A percentile compares a stretch with the other conserved stretches of the same genome.
These are phyloP conservation scores for Sarcomyxa edulis DNA, from an alignment of 768 basidiomycete genomes.

Conservation along the genomic window DNA sequence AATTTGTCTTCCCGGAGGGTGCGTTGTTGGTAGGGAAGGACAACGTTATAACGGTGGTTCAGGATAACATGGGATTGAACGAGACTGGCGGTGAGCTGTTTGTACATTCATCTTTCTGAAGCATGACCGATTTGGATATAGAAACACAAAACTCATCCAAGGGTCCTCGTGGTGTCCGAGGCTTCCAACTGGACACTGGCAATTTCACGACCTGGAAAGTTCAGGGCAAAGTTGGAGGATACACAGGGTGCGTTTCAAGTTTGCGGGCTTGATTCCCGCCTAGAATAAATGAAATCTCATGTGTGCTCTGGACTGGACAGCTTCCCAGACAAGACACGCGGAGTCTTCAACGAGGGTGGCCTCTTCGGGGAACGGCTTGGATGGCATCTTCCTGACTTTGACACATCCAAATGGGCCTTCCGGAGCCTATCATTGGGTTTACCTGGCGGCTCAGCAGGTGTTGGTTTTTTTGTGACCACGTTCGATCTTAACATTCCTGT, in stretches of 20 bases:
- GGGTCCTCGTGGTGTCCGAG: conserved; percentile 73
- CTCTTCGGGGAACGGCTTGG: conserved; percentile 62
- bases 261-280: neutral
- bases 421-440: conserved; percentile 57
- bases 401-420: conserved; percentile 52
- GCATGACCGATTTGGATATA: conserved; percentile 9
- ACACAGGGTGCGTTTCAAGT: conserved; percentile 41
- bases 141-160: conserved; percentile 51
- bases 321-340: conserved; percentile 68
- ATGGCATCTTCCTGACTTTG: conserved; percentile 73
- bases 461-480: conserved; percentile 79
- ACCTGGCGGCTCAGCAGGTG: conserved; percentile 52
- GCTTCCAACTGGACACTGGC: conserved; percentile 64
- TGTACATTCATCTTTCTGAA: neutral
- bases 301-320: conserved; percentile 27
- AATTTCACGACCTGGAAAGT: conserved; percentile 63
- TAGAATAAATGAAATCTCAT: neutral
- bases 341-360: conserved; percentile 70
- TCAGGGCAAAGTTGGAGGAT: conserved; percentile 74
- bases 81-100: conserved; percentile 46
- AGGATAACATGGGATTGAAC: conserved; percentile 80
- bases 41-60: conserved; percentile 75
- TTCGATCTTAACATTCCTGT: conserved; percentile 57
- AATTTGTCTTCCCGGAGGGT: conserved; percentile 55
- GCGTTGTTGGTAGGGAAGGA: conserved; percentile 47